phyloP scores from a whole-genome alignment of 306 rosid genomes.

The Cercis canadensis region DNA sequence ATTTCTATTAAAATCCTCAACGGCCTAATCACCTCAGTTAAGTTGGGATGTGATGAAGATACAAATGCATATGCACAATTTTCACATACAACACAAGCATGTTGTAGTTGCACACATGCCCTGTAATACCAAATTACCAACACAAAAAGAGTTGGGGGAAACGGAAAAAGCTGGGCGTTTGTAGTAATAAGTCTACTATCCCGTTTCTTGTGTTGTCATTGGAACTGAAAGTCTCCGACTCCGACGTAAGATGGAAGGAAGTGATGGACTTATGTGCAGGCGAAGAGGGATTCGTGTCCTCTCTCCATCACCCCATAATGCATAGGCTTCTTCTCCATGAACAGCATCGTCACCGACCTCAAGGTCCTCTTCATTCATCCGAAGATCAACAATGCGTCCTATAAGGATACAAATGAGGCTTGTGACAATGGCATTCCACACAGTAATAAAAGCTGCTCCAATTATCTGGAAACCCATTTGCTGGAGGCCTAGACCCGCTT shows the following conservation, averaged over 20 bases:
- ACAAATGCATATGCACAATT: too few relatives aligned
- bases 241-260: constrained; percentile 18
- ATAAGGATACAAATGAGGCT: constrained; percentile 62
- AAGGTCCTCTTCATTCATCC: constrained; percentile 77
- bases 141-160: too few relatives aligned
- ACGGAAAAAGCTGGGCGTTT: too few relatives aligned
- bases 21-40: too few relatives aligned
- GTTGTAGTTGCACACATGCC: background rate
- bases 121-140: too few relatives aligned
- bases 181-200: too few relatives aligned
- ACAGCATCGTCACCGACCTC: constrained; percentile 74
- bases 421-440: constrained; percentile 64
- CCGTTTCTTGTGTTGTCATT: too few relatives aligned
- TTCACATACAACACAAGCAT: background rate
- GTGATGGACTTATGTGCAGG: constrained; percentile 22
- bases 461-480: constrained; percentile 57
- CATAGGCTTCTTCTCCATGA: constrained; percentile 81
- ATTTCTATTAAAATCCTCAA: too few relatives aligned
- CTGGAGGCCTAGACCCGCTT: constrained; percentile 31
- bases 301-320: constrained; percentile 86
- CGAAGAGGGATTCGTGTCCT: constrained; percentile 39
- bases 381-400: constrained; percentile 48
- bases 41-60: too few relatives aligned
- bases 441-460: constrained; percentile 62
- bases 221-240: constrained; percentile 26